Percentiles rank a stretch among this genome's conserved stretches.
These are phyloP conservation scores for Balakata baccata DNA, from an alignment of 345 rosid species.

Conservation along the genomic window DNA sequence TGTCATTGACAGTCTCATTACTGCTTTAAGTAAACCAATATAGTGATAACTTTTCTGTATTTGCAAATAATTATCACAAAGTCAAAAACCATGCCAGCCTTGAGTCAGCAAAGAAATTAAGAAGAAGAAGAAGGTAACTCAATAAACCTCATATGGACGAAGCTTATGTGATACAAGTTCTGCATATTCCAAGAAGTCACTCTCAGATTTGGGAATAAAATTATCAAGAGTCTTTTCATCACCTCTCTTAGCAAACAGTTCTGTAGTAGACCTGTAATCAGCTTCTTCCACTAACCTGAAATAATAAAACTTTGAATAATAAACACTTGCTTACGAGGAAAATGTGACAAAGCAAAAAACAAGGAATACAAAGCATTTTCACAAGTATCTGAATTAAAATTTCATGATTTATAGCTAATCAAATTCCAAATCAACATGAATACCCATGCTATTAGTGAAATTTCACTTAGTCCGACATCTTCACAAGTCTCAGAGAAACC, in stretches of 20 bases:
- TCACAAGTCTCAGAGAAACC: too few relatives aligned
- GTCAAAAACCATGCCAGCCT: constrained; percentile 9
- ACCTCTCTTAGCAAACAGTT: constrained; percentile 57
- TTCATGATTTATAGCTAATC: neutral
- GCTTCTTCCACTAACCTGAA: constrained; percentile 92
- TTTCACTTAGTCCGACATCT: too few relatives aligned
- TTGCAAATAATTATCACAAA: neutral
- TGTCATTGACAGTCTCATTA: constrained; percentile 74
- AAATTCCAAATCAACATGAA: neutral
- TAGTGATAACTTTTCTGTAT: constrained; percentile 88
- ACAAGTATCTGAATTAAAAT: neutral
- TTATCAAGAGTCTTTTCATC: constrained; percentile 59
- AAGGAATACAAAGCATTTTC: neutral
- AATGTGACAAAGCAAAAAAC: neutral
- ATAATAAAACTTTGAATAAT: constrained; percentile 3
- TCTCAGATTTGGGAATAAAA: constrained; percentile 92
- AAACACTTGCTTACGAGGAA: neutral
- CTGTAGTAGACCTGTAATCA: constrained; percentile 66
- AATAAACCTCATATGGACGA: constrained; percentile 62
- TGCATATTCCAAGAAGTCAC: constrained; percentile 86
- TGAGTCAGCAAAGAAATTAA: neutral
- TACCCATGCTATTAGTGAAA: too few relatives aligned
- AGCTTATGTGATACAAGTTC: constrained; percentile 77
- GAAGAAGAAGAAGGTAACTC: neutral
- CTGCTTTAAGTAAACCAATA: constrained; percentile 63